phyloP scores from a whole-genome alignment of 2,329 filamentous ascomycete species.

The Pseudogymnoascus sp. region DNA sequence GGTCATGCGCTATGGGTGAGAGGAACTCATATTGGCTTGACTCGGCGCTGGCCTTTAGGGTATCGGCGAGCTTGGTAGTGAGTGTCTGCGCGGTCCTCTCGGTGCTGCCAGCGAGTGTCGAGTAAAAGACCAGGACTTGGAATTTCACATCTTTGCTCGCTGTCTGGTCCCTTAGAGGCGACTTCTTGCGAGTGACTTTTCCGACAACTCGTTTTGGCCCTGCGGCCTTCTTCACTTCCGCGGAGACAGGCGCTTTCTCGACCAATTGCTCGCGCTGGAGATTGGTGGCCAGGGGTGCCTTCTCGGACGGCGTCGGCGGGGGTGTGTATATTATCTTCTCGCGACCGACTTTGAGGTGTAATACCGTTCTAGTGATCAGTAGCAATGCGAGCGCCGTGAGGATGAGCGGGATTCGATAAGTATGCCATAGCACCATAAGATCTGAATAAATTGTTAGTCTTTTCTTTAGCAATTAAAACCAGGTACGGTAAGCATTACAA shows the following conservation, averaged over 20 bases:
- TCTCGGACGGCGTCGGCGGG: slow-evolving; percentile 17
- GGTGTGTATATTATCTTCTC: slow-evolving; percentile 27
- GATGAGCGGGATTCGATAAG: slow-evolving; percentile 38
- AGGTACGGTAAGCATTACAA: neutral
- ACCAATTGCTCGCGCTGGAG: neutral
- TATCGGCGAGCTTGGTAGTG: slow-evolving; percentile 30
- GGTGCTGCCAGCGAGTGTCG: slow-evolving; percentile 78
- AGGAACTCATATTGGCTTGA: slow-evolving; percentile 34
- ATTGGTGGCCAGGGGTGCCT: slow-evolving; percentile 7
- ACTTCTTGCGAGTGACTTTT: slow-evolving; percentile 23
- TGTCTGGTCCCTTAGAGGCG: slow-evolving; percentile 26
- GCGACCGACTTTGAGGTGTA: slow-evolving; percentile 27
- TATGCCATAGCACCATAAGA: slow-evolving; percentile 36
- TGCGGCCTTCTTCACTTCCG: slow-evolving; percentile 27
- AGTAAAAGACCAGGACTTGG: slow-evolving; percentile 79
- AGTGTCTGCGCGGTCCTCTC: slow-evolving; percentile 64
- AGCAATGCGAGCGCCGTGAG: slow-evolving; percentile 32
- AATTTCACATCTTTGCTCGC: slow-evolving; percentile 38
- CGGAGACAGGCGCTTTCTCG: neutral
- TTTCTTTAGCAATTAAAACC: neutral
- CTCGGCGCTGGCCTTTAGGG: slow-evolving; percentile 17
- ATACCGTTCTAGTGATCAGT: slow-evolving; percentile 28
- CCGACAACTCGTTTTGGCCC: slow-evolving; percentile 32
- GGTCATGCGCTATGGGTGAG: slow-evolving; percentile 62
- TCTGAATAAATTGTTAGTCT: slow-evolving; percentile 16